phyloP scores from a whole-genome alignment of 1,284 basidiomycete species.

The Melampsora occidentalis region DNA sequence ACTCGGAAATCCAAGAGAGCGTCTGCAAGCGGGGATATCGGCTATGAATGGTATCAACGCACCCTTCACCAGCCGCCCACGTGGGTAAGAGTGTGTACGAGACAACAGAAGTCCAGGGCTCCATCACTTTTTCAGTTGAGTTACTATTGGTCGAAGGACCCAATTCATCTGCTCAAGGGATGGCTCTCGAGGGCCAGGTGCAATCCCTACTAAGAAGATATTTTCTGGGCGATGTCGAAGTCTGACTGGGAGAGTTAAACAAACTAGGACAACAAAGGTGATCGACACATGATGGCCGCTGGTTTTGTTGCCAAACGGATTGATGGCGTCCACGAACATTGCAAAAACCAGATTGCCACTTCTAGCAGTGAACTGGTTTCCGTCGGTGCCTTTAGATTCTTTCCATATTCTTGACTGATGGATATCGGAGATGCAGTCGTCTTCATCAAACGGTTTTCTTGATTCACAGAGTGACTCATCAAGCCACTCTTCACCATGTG shows the following conservation, averaged over 20 bases:
- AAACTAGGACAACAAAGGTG: constrained; percentile 16
- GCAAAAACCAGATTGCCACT: constrained; percentile 22
- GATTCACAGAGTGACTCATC: neutral
- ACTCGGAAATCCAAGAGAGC: constrained; percentile 39
- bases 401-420: constrained; percentile 17
- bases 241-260: constrained; percentile 47
- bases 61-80: constrained; percentile 2
- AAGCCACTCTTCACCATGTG: neutral
- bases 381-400: neutral
- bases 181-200: constrained; percentile 51
- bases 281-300: constrained; percentile 26
- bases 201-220: constrained; percentile 54
- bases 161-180: constrained; percentile 49
- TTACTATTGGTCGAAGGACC: constrained; percentile 51
- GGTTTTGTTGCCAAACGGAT: constrained; percentile 29
- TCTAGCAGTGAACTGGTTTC: neutral
- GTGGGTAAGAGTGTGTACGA: neutral
- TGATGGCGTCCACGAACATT: constrained; percentile 32
- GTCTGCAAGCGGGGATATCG: constrained; percentile 43
- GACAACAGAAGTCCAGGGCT: constrained; percentile 48
- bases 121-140: constrained; percentile 52
- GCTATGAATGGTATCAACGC: constrained; percentile 37
- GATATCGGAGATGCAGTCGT: neutral
- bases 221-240: constrained; percentile 54
- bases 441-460: neutral